Conservation (phyloP, 768 basidiomycete species). For the Agaricus subrufescens region DNA sequence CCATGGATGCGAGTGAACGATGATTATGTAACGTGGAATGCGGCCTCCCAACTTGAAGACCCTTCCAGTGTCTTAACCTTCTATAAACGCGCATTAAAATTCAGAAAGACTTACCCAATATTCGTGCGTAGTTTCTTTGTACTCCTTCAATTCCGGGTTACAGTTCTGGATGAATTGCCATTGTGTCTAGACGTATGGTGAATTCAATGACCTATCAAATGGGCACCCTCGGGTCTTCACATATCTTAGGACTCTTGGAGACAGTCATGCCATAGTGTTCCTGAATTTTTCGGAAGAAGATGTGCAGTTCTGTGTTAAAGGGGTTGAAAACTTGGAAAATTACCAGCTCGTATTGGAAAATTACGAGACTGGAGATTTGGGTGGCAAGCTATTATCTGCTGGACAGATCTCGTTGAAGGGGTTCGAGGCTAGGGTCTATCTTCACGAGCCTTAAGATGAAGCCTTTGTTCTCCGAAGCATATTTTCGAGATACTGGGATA, state of each 20-base stretch:
- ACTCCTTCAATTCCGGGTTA: not conserved
- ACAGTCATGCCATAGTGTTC: slow-evolving; percentile 34
- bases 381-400: not conserved
- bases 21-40: slow-evolving; percentile 61
- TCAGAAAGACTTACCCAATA: slow-evolving; percentile 51
- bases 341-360: slow-evolving; percentile 23
- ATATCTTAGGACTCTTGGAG: slow-evolving; percentile 39
- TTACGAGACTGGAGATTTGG: slow-evolving; percentile 13
- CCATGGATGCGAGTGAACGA: slow-evolving; percentile 79
- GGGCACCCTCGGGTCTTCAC: slow-evolving; percentile 49
- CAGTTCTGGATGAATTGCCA: not conserved
- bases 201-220: slow-evolving; percentile 45
- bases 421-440: slow-evolving; percentile 31
- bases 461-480: not conserved
- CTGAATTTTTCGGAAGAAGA: slow-evolving; percentile 41
- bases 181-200: slow-evolving; percentile 49
- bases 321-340: slow-evolving; percentile 7
- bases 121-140: slow-evolving; percentile 33
- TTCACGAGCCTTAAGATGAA: slow-evolving; percentile 1
- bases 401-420: slow-evolving; percentile 18
- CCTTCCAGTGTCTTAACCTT: slow-evolving; percentile 52
- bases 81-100: slow-evolving; percentile 49
- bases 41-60: slow-evolving; percentile 39
- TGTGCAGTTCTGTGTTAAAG: slow-evolving; percentile 15
- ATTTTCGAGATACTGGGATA: not conserved